Base-by-base conservation (phyloP, 1,284 basidiomycete species). In the Athelia psychrophila region DNA sequence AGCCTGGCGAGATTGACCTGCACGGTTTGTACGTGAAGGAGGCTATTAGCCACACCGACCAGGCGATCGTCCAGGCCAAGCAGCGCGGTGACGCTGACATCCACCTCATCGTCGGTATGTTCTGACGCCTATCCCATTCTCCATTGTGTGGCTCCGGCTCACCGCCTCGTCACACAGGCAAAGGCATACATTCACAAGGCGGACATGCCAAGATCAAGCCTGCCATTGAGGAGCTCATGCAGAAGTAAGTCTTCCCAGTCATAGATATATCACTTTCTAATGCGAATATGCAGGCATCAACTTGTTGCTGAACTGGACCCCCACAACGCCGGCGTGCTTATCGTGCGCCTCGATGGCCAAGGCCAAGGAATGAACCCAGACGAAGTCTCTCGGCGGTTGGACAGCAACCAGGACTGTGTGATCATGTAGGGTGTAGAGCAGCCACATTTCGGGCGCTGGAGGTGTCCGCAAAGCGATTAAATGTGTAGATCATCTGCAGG, bases 1-100 rank as follows among this genome's bases (percentile, higher is more conserved):
- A 80, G 48, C 77, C 77, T 1, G 89, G 86, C 2, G 90, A 93
- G 62, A 76, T 97, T 45, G 91, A 99, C 68, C 74, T 99, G 38
- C 93, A 96, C 64, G 94, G 93, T 1, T 73, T 99, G 6, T 97
- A 93, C 67, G 94, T 96, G 48, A 93, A 94, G 62, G 96, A 99
- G 69, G 91, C 93, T n/a, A 81, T 94, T 47, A 74, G 77, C 44
- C 77, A 78, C 51, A 84, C 82, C 1, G 91, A 95, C 54, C 63
- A 72, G 44, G 85, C 88, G 10, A 81, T 96, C 23, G 70, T 82
- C 57, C 73, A 83, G 44, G 92, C 86, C 3, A 88, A 87, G 57
- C 66, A 66, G 20, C 72, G 80, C 42, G 89, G 91, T 1, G 80
- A 88, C 52, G 62, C 73, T 3, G 81, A 93, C 63, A 66, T 98